Percentiles rank a stretch among this genome's conserved stretches.
Evolutionary conservation across 2,329 filamentous ascomycete genomes (phyloP).

Genomic region (Paracorniculantispora psalliotae): DNA sequence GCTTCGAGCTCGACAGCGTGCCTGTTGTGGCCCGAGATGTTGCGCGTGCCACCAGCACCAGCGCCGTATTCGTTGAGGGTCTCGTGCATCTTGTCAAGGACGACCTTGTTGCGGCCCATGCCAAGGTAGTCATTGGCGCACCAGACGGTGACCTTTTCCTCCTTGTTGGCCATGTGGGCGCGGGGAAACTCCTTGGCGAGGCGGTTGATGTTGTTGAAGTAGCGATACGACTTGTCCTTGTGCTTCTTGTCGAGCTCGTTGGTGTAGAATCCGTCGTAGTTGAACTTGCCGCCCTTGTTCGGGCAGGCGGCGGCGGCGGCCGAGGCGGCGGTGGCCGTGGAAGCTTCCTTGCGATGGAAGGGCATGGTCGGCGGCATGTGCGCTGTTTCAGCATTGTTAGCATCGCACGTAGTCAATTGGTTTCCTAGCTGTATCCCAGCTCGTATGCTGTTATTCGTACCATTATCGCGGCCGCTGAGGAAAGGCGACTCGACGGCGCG

Average conservation of each 20-base stretch:
- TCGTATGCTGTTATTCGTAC: constrained; percentile 30
- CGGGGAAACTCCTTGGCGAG: constrained; percentile 93
- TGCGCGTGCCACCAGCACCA: constrained; percentile 90
- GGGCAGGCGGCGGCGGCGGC: constrained; percentile 16
- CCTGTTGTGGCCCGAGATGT: constrained; percentile 96
- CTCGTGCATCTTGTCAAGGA: constrained; percentile 88
- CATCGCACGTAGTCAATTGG: not conserved
- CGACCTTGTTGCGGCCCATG: constrained; percentile 87
- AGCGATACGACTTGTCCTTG: constrained; percentile 98
- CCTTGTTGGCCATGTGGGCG: constrained; percentile 78
- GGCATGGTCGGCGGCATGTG: constrained; percentile 21
- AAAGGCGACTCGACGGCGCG: constrained; percentile 63
- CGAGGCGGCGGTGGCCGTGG: constrained; percentile 9
- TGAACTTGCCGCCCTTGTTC: constrained; percentile 54
- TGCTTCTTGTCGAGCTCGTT: constrained; percentile 95
- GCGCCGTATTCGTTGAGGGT: constrained; percentile 93
- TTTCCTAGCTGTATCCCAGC: not conserved
- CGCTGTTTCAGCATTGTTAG: constrained; percentile 16
- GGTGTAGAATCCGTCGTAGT: constrained; percentile 88
- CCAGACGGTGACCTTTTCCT: constrained; percentile 93
- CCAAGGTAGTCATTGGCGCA: constrained; percentile 99
- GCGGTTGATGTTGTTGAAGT: constrained; percentile 99
- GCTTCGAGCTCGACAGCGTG: constrained; percentile 83
- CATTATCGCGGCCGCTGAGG: constrained; percentile 43
- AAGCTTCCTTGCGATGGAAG: constrained; percentile 18